These are phyloP conservation scores for Lentinula sp. DNA, from an alignment of 768 basidiomycete species.

Conservation along the genomic window DNA sequence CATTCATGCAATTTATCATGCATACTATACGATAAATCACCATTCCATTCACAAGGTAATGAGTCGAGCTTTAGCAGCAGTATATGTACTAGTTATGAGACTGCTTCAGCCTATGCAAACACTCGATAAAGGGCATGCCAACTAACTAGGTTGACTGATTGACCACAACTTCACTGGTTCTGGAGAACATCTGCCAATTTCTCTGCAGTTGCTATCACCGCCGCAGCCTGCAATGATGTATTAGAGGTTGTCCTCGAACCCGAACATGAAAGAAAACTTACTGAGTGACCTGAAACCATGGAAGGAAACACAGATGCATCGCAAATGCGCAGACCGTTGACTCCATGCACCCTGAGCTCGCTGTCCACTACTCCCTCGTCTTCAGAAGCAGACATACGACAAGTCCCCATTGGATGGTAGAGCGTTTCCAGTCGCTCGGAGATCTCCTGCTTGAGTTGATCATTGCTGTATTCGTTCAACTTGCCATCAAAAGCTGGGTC, in stretches of 20 bases:
- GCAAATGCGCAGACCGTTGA: constrained; percentile 35
- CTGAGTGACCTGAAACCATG: constrained; percentile 37
- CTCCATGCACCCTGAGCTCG: constrained; percentile 36
- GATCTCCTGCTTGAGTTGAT: constrained; percentile 31
- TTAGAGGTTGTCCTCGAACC: neutral
- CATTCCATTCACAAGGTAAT: too few species aligned
- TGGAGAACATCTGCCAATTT: constrained; percentile 28
- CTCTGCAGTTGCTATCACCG: constrained; percentile 26
- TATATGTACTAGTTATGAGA: too few species aligned
- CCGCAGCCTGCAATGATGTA: constrained; percentile 14
- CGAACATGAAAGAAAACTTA: constrained; percentile 19
- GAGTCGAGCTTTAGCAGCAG: too few species aligned
- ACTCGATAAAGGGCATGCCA: too few species aligned
- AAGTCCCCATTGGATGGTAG: constrained; percentile 40
- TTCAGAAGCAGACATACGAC: constrained; percentile 36
- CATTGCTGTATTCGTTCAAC: constrained; percentile 27
- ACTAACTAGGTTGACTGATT: too few species aligned
- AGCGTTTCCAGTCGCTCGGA: constrained; percentile 36
- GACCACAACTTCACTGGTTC: neutral
- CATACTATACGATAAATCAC: too few species aligned
- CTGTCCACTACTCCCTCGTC: constrained; percentile 40
- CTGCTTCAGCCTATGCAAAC: too few species aligned
- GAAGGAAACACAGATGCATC: constrained; percentile 35
- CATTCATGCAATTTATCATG: too few species aligned
- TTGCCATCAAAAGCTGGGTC: constrained; percentile 30